These are phyloP conservation scores for Cytospora paraplurivora DNA, from an alignment of 2,329 filamentous ascomycete species.

Conservation along the genomic window DNA sequence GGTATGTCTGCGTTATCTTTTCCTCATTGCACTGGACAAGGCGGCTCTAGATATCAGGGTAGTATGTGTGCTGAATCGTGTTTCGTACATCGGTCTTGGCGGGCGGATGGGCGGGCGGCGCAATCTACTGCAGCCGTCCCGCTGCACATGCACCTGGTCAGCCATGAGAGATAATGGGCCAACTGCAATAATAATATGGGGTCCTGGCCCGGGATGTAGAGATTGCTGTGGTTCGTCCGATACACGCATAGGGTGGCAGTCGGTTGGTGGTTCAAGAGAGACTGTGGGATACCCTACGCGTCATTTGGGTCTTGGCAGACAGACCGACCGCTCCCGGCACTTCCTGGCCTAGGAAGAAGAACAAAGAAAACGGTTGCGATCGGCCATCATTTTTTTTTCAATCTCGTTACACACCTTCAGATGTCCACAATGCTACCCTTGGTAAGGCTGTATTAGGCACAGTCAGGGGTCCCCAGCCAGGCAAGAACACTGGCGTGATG, in stretches of 20 bases:
- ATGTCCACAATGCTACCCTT: not conserved
- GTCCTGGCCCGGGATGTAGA: not conserved
- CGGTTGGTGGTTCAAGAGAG: not conserved
- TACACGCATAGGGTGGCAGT: not conserved
- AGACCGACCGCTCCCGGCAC: not conserved
- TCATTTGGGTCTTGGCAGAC: not conserved
- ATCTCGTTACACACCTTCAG: not conserved
- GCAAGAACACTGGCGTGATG: not conserved
- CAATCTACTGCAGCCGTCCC: too few relatives aligned
- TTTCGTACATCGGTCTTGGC: too few relatives aligned
- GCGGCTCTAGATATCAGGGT: too few relatives aligned
- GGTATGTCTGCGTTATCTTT: too few relatives aligned
- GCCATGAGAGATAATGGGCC: too few relatives aligned
- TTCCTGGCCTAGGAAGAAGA: not conserved
- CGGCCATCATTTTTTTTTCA: not conserved
- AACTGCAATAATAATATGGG: too few relatives aligned
- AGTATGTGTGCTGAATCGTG: too few relatives aligned
- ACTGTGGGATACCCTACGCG: too few relatives aligned
- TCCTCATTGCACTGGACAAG: too few relatives aligned
- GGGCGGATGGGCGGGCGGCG: too few relatives aligned
- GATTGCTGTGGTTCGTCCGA: not conserved
- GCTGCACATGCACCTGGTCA: too few relatives aligned
- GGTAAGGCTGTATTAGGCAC: not conserved
- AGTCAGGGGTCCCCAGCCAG: not conserved
- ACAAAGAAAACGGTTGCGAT: not conserved